Base-by-base conservation (phyloP, 2,329 filamentous ascomycete genomes). In the Aspergillus fructus region DNA sequence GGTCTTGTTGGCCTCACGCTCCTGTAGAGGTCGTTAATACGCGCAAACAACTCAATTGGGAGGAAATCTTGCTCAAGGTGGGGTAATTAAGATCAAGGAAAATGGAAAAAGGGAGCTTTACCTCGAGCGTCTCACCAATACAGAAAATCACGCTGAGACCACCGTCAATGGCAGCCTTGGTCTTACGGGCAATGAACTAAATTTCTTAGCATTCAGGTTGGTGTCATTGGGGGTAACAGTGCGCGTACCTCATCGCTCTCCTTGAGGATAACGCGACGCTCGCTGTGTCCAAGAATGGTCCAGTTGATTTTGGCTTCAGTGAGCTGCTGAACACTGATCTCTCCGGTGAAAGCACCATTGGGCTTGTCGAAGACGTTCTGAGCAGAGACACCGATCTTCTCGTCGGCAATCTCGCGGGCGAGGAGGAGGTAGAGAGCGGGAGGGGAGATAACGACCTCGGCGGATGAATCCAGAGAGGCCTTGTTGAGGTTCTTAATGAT, bases 321-420 rank as follows among this genome's bases (percentile, higher is more conserved):
- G 71, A 99, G 87, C 82, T 97, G 94, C 62, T 88, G 81, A 64
- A 93, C 93, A 65, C 89, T 93, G 81, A 97, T 94, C 82, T 99
- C 94, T 72, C 94, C 94, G 37, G 94, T 99, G 84, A 90, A 97
- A 69, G 94, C 94, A 69, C 94, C 94, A 78, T 94, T 92, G 76
- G 92, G 91, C 85, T 93, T 93, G 84, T 97, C 90, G 79, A 86
- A 97, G 78, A 97, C 91, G 80, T 99, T 99, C 82, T 99, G 94
- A 57, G 94, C 89, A 57, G 93, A 90, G 63, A 99, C 90, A 72
- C 90, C 89, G 74, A 99, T 83, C 64, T 87, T 86, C 68, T 84
- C 73, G 74, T 88, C 86, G 70, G 93, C 85, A 72, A 87, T 83
- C 75, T 94, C 88, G 70, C 91, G 91, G 72, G 92, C 87, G 64